These are phyloP conservation scores for Aspergillus sp. DNA, from an alignment of 2,329 filamentous ascomycete species.

Conservation along the genomic window DNA sequence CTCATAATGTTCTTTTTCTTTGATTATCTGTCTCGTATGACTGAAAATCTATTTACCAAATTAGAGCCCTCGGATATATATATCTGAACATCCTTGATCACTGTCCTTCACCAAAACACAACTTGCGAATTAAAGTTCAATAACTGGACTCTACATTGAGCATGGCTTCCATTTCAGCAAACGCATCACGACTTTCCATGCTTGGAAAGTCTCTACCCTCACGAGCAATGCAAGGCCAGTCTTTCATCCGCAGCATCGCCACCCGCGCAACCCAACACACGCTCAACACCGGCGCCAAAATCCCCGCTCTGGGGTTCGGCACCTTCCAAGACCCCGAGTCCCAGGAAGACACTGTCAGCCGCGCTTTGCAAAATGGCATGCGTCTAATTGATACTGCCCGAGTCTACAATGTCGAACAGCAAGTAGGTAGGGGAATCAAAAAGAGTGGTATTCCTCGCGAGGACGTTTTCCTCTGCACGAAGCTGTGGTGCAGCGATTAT, in stretches of 20 bases:
- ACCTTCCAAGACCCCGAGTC: constrained; percentile 39
- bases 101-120: too few species aligned
- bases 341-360: constrained; percentile 38
- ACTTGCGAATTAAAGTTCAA: too few species aligned
- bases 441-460: constrained; percentile 56
- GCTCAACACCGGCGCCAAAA: constrained; percentile 55
- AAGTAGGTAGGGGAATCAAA: constrained; percentile 56
- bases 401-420: constrained; percentile 48
- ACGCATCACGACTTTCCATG: neutral
- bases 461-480: constrained; percentile 44
- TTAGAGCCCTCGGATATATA: too few species aligned
- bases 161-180: neutral
- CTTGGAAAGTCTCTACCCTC: neutral
- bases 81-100: too few species aligned
- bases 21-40: too few species aligned
- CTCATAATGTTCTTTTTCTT: too few species aligned
- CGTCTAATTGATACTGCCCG: constrained; percentile 36
- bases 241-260: neutral
- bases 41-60: too few species aligned
- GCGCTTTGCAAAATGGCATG: constrained; percentile 29
- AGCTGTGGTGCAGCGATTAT: constrained; percentile 57
- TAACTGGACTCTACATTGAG: too few species aligned
- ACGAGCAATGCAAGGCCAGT: neutral
- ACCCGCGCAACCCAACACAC: constrained; percentile 21
- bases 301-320: constrained; percentile 57